Evolutionary conservation across 257 asterid species (phyloP).

Genomic region (Nicotiana tomentosiformis): DNA sequence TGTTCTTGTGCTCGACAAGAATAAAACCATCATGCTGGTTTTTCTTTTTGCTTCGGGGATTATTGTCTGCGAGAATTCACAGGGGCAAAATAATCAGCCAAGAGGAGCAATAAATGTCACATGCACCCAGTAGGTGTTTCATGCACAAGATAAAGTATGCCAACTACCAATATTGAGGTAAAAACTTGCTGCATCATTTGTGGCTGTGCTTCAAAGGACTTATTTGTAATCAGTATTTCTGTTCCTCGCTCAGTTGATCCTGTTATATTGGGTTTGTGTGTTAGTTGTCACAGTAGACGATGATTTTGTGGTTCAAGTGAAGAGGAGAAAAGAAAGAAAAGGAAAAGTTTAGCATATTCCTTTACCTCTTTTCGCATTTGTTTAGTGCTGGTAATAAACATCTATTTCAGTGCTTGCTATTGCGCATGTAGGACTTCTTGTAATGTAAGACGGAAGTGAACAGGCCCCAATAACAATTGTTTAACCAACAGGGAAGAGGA

Average conservation of each 20-base stretch:
- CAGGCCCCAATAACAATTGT: not conserved
- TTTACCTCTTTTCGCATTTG: not conserved
- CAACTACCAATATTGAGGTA: not conserved
- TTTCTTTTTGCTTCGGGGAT: not conserved
- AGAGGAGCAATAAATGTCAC: not conserved
- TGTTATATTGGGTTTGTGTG: too few species aligned
- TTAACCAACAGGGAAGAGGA: not conserved
- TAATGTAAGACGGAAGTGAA: not conserved
- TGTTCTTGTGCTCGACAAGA: not conserved
- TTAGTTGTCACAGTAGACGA: too few species aligned
- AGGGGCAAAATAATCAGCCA: not conserved
- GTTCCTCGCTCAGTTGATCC: too few species aligned
- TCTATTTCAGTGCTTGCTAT: not conserved
- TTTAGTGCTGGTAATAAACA: not conserved
- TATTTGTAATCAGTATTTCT: not conserved
- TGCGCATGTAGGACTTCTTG: not conserved
- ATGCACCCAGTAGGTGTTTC: not conserved
- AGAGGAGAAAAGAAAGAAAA: not conserved
- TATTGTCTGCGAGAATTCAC: not conserved
- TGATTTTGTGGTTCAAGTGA: not conserved
- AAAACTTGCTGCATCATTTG: not conserved
- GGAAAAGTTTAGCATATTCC: not conserved
- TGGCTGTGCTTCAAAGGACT: not conserved
- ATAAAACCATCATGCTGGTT: not conserved
- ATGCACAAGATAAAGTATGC: not conserved